Base-by-base conservation (phyloP, 768 basidiomycete genomes). In the Paxillus ammoniavirescens region DNA sequence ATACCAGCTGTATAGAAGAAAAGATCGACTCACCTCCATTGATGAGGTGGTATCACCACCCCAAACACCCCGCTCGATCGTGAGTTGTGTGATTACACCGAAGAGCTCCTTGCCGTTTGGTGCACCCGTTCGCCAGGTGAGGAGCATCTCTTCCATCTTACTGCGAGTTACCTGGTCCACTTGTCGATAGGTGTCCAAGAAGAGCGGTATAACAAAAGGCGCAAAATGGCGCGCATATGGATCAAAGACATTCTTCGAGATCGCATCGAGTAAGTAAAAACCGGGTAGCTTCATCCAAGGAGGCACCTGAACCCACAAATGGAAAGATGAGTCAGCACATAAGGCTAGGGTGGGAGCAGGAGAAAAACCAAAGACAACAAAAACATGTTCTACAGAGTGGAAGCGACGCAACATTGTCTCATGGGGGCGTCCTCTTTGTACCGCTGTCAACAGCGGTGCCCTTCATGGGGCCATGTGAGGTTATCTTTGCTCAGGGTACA, bases 91-190 rank as follows among this genome's bases (percentile, higher is more conserved):
- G 2, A 82, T 81, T 28, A 82, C 72, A 41, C 93, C 90, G 66
- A 98, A 99, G 2, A 99, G 77, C 65, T 95, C 91, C 49, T 82
- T 82, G 35, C 90, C 83, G 33, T 77, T 80, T 2, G 91, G 88
- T 13, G 89, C 86, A 14, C 92, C 93, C 21, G 84, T 88, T 38
- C 94, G 81, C 97, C 97, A 99, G 6, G 97, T 96, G 28, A 91
- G 72, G 13, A 98, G 82, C 86, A 99, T 93, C 71, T 99, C 97
- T 67, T 96, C 93, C 91, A 99, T 95, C 72, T 98, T 98, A 68
- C 84, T 82, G 56, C 89, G 86, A 23, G 92, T 96, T 40, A 72
- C 73, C 47, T 84, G 83, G 66, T 97, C 94, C 59, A 97, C 95
- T 61, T 84, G 80, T 43, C 82, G 78, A 72, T 98, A 98, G 28